Evolutionary conservation across 169 alveolate species (phyloP).

Genomic region (Cryptosporidium tyzzeri): DNA sequence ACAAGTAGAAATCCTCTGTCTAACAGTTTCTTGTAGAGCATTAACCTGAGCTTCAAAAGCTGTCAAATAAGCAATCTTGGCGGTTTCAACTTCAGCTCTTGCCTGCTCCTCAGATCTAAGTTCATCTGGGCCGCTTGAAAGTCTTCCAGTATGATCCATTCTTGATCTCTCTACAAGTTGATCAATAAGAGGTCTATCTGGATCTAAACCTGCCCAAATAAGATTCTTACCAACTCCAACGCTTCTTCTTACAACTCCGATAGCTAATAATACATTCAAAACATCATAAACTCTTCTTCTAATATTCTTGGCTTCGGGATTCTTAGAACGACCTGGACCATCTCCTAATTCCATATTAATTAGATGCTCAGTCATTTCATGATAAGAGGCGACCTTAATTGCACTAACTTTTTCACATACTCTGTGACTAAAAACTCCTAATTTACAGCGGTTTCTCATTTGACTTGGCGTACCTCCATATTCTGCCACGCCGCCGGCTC

Average conservation of each 20-base stretch:
- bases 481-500: conserved; percentile 76
- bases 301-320: conserved; percentile 84
- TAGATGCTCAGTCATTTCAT: conserved; percentile 72
- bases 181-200: conserved; percentile 72
- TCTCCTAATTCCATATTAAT: conserved; percentile 74
- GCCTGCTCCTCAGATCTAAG: conserved; percentile 75
- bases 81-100: conserved; percentile 75
- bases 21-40: conserved; percentile 69
- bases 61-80: conserved; percentile 73
- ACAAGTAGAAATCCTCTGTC: conserved; percentile 69
- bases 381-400: conserved; percentile 72
- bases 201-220: conserved; percentile 72
- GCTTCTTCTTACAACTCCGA: conserved; percentile 79
- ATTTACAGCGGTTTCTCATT: conserved; percentile 67
- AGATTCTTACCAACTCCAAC: conserved; percentile 76
- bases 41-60: conserved; percentile 76
- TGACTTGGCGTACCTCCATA: conserved; percentile 74
- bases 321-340: conserved; percentile 75
- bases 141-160: conserved; percentile 76
- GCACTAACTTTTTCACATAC: conserved; percentile 75
- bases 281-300: conserved; percentile 89
- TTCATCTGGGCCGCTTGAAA: conserved; percentile 76
- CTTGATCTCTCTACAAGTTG: conserved; percentile 74
- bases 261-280: conserved; percentile 83
- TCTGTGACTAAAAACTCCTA: conserved; percentile 74